phyloP scores from a whole-genome alignment of 1,284 basidiomycete species.

The Cutaneotrichosporon mucoides region DNA sequence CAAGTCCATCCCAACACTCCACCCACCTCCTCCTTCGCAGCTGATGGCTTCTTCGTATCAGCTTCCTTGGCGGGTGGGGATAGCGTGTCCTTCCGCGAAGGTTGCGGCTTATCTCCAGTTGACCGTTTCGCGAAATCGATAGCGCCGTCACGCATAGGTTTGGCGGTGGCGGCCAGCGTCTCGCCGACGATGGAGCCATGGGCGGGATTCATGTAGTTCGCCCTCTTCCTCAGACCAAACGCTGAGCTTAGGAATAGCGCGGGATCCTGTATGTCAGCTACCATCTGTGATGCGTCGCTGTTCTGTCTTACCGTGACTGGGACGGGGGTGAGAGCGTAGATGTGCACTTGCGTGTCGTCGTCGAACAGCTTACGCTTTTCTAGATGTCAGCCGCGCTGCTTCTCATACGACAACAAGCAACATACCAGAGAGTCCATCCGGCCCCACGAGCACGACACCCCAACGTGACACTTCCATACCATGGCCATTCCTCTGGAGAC shows the following conservation, averaged over 20 bases:
- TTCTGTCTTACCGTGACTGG: slow-evolving; percentile 16
- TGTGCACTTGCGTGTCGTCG: slow-evolving; percentile 29
- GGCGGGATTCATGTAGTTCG: slow-evolving; percentile 23
- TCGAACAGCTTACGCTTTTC: slow-evolving; percentile 41
- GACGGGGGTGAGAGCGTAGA: slow-evolving; percentile 36
- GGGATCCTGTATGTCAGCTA: slow-evolving; percentile 32
- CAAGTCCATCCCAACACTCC: neutral
- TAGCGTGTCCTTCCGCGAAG: too few relatives aligned
- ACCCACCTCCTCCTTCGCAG: neutral
- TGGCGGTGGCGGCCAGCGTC: slow-evolving; percentile 13
- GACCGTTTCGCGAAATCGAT: slow-evolving; percentile 20
- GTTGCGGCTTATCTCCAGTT: neutral
- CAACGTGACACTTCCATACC: slow-evolving; percentile 23
- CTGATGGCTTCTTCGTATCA: slow-evolving; percentile 12
- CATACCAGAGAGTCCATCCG: slow-evolving; percentile 39
- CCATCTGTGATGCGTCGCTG: neutral
- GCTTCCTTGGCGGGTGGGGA: slow-evolving; percentile 6
- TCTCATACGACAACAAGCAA: slow-evolving; percentile 1
- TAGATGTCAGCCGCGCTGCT: neutral
- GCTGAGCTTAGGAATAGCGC: slow-evolving; percentile 31
- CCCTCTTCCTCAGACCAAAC: slow-evolving; percentile 22
- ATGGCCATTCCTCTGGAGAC: neutral
- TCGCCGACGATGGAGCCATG: slow-evolving; percentile 41
- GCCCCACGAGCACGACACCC: slow-evolving; percentile 38
- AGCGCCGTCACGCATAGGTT: slow-evolving; percentile 27